Base-by-base conservation (phyloP, 176 grass and related monocot species). In the Microstegium vimineum region DNA sequence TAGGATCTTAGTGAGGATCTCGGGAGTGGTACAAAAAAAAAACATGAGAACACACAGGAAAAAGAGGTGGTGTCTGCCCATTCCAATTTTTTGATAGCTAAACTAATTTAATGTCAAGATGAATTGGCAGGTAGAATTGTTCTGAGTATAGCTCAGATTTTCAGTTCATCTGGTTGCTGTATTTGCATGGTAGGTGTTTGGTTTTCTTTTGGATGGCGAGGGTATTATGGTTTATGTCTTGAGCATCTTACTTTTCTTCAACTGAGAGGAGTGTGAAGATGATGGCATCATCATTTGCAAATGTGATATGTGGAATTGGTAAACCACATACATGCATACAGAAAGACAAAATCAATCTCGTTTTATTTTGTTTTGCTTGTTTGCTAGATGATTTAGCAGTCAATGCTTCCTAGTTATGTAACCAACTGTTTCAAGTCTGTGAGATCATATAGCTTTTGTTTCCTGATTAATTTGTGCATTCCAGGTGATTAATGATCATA, bases 401-500 rank as follows among this genome's bases (percentile, higher is more conserved):
- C 28, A 3, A 37, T 42, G 34, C 35, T 73, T 76, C 49, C 27
- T 30, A 73, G 10, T 42, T 6, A 26, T 68, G 14, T 75, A 54
- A 47, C 56, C 17, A 28, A 79, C 66, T 32, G 7, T 52, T 51
- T 36, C 46, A 12, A 73, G 15, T 28, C 46, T 5, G 22, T 31
- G 10, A 31, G 26, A 74, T 51, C 74, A 79, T 37, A 62, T 41
- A 73, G 4, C 34, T 12, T 82, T 41, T 23, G 4, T 51, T 80
- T 38, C 32, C 68, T 83, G 32, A 79, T 62, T 28, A 76, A 56
- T 70, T 64, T 23, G 45, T 77, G 17, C 36, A 74, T 46, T 83
- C 41, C 90, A 94, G 93, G 88, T 94, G 83, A 94, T 94, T 83
- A 94, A 94, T 90, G 93, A 94, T 81, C 93, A 91, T 69, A 54